A percentile compares a stretch with the other conserved stretches of the same genome.
These are phyloP conservation scores for Alternaria viburni DNA, from an alignment of 2,329 filamentous ascomycete genomes.

Conservation along the genomic window DNA sequence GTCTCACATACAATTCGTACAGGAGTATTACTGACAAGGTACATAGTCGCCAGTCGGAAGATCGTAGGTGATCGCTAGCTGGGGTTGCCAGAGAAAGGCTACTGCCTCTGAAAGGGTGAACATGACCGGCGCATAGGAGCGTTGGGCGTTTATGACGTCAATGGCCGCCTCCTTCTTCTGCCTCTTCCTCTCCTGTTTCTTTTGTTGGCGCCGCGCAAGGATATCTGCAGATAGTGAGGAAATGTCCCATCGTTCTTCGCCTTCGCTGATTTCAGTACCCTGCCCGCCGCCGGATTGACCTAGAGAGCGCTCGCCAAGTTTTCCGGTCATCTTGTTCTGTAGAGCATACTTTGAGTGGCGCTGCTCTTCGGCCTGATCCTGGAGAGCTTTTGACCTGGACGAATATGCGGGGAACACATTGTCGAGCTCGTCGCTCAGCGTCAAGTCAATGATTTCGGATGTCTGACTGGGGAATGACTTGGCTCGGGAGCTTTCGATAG, in stretches of 20 bases:
- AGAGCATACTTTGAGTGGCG: background rate
- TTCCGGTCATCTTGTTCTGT: background rate
- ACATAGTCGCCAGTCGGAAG: constrained; percentile 11
- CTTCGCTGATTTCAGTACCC: background rate
- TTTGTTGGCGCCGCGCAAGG: background rate
- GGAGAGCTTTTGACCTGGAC: background rate
- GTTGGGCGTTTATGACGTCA: background rate
- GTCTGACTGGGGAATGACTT: background rate
- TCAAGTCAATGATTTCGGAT: background rate
- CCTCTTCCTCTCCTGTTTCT: background rate
- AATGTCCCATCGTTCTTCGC: background rate
- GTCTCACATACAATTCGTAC: background rate
- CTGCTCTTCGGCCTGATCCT: background rate
- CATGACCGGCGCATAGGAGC: constrained; percentile 7
- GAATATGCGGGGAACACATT: background rate
- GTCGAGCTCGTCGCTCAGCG: background rate
- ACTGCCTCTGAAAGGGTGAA: constrained; percentile 18
- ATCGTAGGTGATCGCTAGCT: constrained; percentile 6
- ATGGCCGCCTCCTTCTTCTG: background rate
- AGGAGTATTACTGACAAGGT: background rate
- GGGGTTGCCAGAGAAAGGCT: background rate
- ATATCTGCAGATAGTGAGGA: background rate
- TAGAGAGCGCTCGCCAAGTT: no score
- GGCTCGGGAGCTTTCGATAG: background rate
- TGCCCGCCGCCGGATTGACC: background rate